Conservation (phyloP, 2,329 filamentous ascomycete species). For the Emmonsia crescens region DNA sequence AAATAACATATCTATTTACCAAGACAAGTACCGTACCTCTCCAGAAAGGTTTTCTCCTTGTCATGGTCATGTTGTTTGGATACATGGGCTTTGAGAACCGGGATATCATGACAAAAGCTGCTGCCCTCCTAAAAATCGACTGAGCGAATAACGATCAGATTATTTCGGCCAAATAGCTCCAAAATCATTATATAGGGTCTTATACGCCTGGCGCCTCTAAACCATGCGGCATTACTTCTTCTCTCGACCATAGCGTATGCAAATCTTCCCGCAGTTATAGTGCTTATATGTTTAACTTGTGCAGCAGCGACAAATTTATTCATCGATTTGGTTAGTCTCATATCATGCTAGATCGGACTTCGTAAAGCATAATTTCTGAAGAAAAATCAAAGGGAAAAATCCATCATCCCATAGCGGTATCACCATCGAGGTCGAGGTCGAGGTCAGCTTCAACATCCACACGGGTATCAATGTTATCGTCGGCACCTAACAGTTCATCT, state of each 20-base stretch:
- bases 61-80: neutral
- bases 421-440: slow-evolving; percentile 7
- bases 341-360: neutral
- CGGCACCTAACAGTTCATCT: neutral
- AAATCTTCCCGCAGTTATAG: neutral
- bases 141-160: neutral
- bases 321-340: neutral
- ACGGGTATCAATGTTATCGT: neutral
- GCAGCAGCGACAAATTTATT: neutral
- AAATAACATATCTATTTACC: too few species aligned
- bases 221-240: neutral
- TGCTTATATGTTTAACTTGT: neutral
- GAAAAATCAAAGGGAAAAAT: neutral
- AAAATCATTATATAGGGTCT: neutral
- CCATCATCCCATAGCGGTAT: slow-evolving; percentile 7
- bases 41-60: neutral
- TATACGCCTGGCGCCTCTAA: neutral
- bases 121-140: neutral
- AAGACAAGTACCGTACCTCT: too few species aligned
- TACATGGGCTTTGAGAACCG: neutral
- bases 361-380: neutral
- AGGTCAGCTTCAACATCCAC: neutral
- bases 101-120: neutral
- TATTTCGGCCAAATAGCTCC: neutral
- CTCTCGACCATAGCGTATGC: neutral